Base-by-base conservation (phyloP, 2,329 filamentous ascomycete genomes). In the Clonostachys byssicola region DNA sequence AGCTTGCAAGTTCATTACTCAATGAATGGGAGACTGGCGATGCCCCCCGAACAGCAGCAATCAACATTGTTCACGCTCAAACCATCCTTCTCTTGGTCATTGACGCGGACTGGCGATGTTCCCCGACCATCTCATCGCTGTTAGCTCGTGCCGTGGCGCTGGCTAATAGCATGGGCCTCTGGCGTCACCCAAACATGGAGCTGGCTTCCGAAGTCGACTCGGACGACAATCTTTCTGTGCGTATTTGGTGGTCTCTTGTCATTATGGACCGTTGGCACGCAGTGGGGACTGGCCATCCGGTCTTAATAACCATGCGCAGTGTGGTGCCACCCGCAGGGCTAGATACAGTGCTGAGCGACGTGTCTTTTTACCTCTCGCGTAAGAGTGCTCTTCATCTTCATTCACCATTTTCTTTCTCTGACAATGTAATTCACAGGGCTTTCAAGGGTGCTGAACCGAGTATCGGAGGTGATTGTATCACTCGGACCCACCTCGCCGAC, bases 251-350 rank as follows among this genome's bases (percentile, higher is more conserved):
- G 82, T 80, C 81, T 13, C 67, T 90, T 34, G 77, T 89, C 42
- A 75, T 86, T 52, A 76, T 90, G 52, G 86, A 90, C 57, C 78
- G 85, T 14, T 90, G 85, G 84, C 81, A 88, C 59, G 83, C 86
- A 5, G 76, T 82, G n/a, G 83, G 81, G 18, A 85, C 78, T 5
- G 81, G 79, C 12, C 81, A 76, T 51, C 81, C 84, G 2, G 54
- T 81, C 12, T 72, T 84, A 49, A 81, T 90, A 48, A 80, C 79
- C 2, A 79, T 86, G 53, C 75, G 78, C 50, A 80, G 74, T 45
- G 74, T 83, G 7, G 75, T 86, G 13, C 66, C 86, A 20, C 68
- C 78, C 6, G 74, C 77, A 1, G 80, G 81, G 42, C 74, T 90
- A 48, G 75, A 78, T 50, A 64, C 67, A 14, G 61, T 86, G 8